Percentiles rank a stretch among this genome's conserved stretches.
phyloP scores from a whole-genome alignment of 2,329 filamentous ascomycete species.

The Sclerotinia glacialis region DNA sequence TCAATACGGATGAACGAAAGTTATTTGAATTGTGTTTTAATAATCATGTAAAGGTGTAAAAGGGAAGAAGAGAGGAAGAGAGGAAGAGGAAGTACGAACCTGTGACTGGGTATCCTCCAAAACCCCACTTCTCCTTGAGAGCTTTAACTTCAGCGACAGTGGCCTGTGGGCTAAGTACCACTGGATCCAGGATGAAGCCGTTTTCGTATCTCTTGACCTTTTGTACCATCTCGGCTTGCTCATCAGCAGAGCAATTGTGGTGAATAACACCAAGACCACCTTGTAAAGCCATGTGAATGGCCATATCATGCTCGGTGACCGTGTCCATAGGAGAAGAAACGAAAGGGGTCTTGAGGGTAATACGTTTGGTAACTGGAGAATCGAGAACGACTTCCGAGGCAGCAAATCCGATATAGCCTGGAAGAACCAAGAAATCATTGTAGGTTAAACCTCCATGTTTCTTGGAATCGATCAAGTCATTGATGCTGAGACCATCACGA shows the following conservation, averaged over 20 bases:
- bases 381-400: conserved; percentile 86
- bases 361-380: conserved; percentile 89
- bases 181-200: conserved; percentile 94
- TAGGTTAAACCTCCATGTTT: conserved; percentile 93
- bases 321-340: conserved; percentile 99
- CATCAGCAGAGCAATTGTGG: conserved; percentile 98
- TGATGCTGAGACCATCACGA: conserved; percentile 81
- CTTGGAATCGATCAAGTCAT: conserved; percentile 85
- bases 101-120: conserved; percentile 97
- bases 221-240: conserved; percentile 97
- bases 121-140: conserved; percentile 97
- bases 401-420: conserved; percentile 97
- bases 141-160: conserved; percentile 89
- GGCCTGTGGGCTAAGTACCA: conserved; percentile 82
- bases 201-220: conserved; percentile 99
- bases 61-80: conserved; percentile 24
- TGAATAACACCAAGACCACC: conserved; percentile 93
- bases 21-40: conserved; percentile 72
- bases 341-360: conserved; percentile 93
- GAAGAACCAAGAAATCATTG: conserved; percentile 96
- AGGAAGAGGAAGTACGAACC: conserved; percentile 60
- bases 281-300: conserved; percentile 91
- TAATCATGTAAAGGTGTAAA: conserved; percentile 66
- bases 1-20: conserved; percentile 99
- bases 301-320: conserved; percentile 99